Evolutionary conservation across 192 early-diverging fungal genomes (phyloP).

Genomic region (Funneliformis geosporum): DNA sequence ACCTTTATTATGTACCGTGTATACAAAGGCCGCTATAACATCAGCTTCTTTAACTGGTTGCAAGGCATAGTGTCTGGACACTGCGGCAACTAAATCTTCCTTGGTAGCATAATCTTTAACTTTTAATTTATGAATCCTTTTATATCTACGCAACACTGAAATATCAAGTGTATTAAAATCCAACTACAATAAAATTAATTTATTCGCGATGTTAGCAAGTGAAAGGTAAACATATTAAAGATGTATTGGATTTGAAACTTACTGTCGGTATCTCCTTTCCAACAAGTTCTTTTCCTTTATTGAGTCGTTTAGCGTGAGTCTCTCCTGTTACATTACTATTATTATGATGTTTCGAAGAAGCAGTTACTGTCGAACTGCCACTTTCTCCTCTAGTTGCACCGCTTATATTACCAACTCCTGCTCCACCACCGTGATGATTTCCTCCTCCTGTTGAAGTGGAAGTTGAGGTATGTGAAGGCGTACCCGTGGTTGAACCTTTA

Average conservation of each 20-base stretch:
- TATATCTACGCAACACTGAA: slow-evolving; percentile 44
- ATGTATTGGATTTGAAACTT: not conserved
- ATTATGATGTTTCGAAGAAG: not conserved
- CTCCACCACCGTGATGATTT: not conserved
- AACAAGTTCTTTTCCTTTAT: not conserved
- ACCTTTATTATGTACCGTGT: slow-evolving; percentile 46
- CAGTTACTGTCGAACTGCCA: not conserved
- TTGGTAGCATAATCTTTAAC: slow-evolving; percentile 36
- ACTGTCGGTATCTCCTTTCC: not conserved
- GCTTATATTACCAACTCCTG: not conserved
- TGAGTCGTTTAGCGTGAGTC: not conserved
- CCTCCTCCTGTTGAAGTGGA: not conserved
- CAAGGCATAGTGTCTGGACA: slow-evolving; percentile 45
- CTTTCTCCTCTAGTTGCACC: not conserved
- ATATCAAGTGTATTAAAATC: slow-evolving; percentile 49
- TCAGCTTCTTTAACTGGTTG: slow-evolving; percentile 45
- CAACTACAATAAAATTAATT: slow-evolving; percentile 33
- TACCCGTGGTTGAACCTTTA: not conserved
- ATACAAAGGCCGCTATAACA: slow-evolving; percentile 47
- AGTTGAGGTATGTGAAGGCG: not conserved
- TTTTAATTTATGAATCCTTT: slow-evolving; percentile 45
- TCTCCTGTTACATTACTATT: not conserved
- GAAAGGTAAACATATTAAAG: not conserved
- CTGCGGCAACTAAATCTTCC: slow-evolving; percentile 45
- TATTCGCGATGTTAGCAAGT: not conserved